These are phyloP conservation scores for Lagenidium giganteum DNA, from an alignment of 352 stramenopile species.

Conservation along the genomic window DNA sequence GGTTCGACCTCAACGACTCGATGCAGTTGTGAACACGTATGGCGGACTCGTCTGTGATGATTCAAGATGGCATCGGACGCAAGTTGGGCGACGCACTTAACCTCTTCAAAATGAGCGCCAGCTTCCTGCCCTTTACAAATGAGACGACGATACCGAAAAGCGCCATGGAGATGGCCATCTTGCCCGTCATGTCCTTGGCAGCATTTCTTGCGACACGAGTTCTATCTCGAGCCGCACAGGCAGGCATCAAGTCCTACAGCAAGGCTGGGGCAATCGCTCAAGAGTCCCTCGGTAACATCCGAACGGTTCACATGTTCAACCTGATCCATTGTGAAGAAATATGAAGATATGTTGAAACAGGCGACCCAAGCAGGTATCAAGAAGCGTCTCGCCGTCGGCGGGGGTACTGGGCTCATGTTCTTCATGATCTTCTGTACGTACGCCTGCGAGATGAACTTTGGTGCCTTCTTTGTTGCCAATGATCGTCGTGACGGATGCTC, in stretches of 20 bases:
- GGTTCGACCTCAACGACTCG: conserved; percentile 40
- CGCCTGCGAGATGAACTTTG: conserved; percentile 74
- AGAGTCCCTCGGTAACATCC: conserved; percentile 64
- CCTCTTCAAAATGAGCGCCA: too few relatives aligned
- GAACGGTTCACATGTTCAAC: conserved; percentile 80
- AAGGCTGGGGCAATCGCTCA: conserved; percentile 65
- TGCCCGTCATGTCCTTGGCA: too few relatives aligned
- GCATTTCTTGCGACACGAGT: conserved; percentile 49
- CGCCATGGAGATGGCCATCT: too few relatives aligned
- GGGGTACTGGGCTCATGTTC: conserved; percentile 64
- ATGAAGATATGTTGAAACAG: conserved; percentile 33
- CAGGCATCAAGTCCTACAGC: conserved; percentile 53
- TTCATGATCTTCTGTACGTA: conserved; percentile 68
- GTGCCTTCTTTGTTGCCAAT: conserved; percentile 54
- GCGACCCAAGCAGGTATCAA: conserved; percentile 42
- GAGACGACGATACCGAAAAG: too few relatives aligned
- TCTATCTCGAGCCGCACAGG: conserved; percentile 37
- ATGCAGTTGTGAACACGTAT: conserved; percentile 18
- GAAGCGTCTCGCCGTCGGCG: conserved; percentile 44
- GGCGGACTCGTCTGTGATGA: conserved; percentile 24
- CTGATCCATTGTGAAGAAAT: conserved; percentile 54
- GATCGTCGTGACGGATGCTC: conserved; percentile 43
- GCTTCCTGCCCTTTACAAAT: too few relatives aligned
- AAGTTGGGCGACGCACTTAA: too few relatives aligned
- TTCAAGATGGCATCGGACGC: conserved; percentile 53